Evolutionary conservation across 2,329 filamentous ascomycete species (phyloP), one percentile per base, ranked within the genome.

Genomic region (Fusarium citri): DNA sequence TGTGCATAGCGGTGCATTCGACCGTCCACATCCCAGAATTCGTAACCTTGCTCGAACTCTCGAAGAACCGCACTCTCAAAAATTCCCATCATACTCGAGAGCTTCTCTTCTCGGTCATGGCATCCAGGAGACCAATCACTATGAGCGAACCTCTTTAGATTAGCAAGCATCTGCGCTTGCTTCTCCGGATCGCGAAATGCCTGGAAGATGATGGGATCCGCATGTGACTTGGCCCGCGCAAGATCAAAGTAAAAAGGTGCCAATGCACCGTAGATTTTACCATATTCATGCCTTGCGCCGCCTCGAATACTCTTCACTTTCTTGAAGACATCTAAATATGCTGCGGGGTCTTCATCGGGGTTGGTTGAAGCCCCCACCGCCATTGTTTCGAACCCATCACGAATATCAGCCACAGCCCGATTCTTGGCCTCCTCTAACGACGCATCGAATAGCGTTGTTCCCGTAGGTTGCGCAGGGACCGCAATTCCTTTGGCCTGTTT

Each of bases 41-140:
- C 93, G 72, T 97, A 97, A 6, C 94, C 96, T 76, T 96, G 92
- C 79, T 97, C 92, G 72, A 99, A 99, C 78, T 99, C 96, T 50
- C 92, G 88, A 54, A 98, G 82, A 6, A 97, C 94, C 6, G 94
- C 94, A 59, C 91, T 94, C 80, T 98, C 95, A 75, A 99, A 99
- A 63, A 96, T 90, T 40, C 87, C 87, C 70, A 91, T 88, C 87
- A 97, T 94, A 25, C 86, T 87, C 40, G 88, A 84, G 22, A 99
- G 83, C 76, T 91, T 92, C 66, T 92, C 89, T 74, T 92, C 88
- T 45, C 95, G 85, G 72, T 89, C 85, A 49, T 83, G 80, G 84
- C 92, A 94, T 3, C 94, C 94, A 60, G 91, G 83, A 1, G 93
- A 86, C 83, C 88, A 92, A 78, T 99, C 96, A 76, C 92, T 94